phyloP scores from a whole-genome alignment of 768 basidiomycete genomes.

The Podaxis sp. region DNA sequence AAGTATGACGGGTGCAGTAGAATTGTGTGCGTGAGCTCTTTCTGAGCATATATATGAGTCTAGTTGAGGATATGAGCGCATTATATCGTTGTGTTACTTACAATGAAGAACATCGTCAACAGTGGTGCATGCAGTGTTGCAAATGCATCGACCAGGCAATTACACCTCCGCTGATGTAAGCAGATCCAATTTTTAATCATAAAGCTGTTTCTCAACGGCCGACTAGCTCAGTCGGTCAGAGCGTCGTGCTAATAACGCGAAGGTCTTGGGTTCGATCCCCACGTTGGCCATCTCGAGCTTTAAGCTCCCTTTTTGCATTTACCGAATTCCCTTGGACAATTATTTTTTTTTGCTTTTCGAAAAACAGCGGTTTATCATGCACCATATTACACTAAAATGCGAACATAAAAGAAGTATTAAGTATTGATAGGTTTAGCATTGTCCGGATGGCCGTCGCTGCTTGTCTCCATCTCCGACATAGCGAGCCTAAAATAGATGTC shows the following conservation, averaged over 20 bases:
- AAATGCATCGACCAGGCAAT: not conserved
- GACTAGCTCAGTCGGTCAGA: conserved; percentile 89
- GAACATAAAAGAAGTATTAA: not conserved
- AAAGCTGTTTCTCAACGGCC: not conserved
- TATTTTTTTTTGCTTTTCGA: too few species aligned
- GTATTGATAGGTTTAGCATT: not conserved
- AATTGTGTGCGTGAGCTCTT: conserved; percentile 96
- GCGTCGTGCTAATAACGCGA: conserved; percentile 86
- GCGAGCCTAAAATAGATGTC: conserved; percentile 14
- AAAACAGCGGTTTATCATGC: too few species aligned
- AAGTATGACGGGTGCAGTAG: conserved; percentile 98
- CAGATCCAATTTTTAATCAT: not conserved
- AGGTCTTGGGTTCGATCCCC: conserved; percentile 48
- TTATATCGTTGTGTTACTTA: conserved; percentile 29
- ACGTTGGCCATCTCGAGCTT: conserved; percentile 7
- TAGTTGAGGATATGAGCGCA: not conserved
- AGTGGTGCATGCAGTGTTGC: not conserved
- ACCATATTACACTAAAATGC: not conserved
- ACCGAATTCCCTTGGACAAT: too few species aligned
- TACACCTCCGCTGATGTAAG: not conserved
- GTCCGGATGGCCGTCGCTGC: conserved; percentile 11
- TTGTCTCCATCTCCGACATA: conserved; percentile 22
- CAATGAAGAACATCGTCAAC: conserved; percentile 66
- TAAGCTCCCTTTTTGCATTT: too few species aligned
- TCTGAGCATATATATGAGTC: conserved; percentile 42